Percentiles rank a stretch among this genome's conserved stretches.
phyloP scores from a whole-genome alignment of 1,284 basidiomycete genomes.

The Apiotrichum brassicae region DNA sequence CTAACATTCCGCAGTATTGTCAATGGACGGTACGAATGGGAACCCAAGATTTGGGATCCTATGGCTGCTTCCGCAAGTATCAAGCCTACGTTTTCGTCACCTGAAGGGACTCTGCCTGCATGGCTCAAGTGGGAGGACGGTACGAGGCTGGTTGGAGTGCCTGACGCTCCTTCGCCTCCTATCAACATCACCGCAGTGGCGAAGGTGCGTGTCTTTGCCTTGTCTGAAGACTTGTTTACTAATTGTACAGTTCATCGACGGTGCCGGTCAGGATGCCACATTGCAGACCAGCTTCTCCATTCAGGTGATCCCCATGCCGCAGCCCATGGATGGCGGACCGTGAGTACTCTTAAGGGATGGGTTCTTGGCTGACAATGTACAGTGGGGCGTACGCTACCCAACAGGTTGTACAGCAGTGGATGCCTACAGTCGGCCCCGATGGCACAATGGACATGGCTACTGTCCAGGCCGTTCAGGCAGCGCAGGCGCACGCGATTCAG shows the following conservation, averaged over 20 bases:
- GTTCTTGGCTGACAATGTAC: neutral
- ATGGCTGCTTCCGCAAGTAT: constrained; percentile 75
- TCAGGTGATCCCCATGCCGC: constrained; percentile 23
- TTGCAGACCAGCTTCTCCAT: constrained; percentile 31
- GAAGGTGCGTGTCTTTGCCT: constrained; percentile 14
- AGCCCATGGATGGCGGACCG: neutral
- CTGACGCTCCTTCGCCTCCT: constrained; percentile 20
- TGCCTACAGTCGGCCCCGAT: neutral
- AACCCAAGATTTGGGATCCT: constrained; percentile 94
- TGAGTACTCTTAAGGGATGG: neutral
- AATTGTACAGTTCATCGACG: constrained; percentile 38
- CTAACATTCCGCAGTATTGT: constrained; percentile 41
- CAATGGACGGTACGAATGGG: constrained; percentile 83
- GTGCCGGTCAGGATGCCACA: constrained; percentile 21
- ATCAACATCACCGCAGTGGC: constrained; percentile 27
- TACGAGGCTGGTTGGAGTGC: constrained; percentile 36
- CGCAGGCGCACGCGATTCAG: neutral
- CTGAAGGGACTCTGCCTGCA: constrained; percentile 59
- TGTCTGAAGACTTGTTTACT: neutral
- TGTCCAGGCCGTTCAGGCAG: neutral
- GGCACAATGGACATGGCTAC: neutral
- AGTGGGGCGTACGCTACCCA: neutral
- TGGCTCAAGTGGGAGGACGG: constrained; percentile 88
- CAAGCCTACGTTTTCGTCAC: constrained; percentile 69
- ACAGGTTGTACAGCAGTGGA: constrained; percentile 1